These are phyloP conservation scores for Kwoniella heveanensis DNA, from an alignment of 768 basidiomycete genomes.

Conservation along the genomic window DNA sequence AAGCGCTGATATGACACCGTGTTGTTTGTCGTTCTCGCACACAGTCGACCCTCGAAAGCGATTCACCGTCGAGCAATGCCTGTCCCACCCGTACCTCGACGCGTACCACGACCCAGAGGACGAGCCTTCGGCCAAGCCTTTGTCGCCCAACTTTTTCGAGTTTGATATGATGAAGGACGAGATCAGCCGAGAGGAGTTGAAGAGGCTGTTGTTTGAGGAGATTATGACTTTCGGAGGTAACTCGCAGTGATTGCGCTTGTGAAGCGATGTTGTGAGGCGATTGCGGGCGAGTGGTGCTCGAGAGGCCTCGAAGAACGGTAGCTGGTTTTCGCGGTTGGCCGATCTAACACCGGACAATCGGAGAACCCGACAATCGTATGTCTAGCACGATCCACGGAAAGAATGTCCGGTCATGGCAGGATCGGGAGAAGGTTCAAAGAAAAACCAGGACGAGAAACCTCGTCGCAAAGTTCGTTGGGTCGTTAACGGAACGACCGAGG, in stretches of 20 bases:
- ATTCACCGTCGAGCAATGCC: slow-evolving; percentile 87
- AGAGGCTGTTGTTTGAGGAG: slow-evolving; percentile 74
- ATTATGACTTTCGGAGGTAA: slow-evolving; percentile 71
- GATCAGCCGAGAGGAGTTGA: slow-evolving; percentile 91
- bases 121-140: slow-evolving; percentile 92
- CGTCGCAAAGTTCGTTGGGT: too few species aligned
- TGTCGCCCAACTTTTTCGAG: slow-evolving; percentile 94
- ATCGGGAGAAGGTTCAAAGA: too few species aligned
- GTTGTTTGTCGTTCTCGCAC: not conserved
- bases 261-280: not conserved
- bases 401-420: too few species aligned
- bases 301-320: too few species aligned
- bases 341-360: too few species aligned
- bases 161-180: slow-evolving; percentile 97
- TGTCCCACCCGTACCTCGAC: slow-evolving; percentile 92
- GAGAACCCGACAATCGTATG: too few species aligned
- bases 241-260: not conserved
- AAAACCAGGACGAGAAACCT: too few species aligned
- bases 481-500: too few species aligned
- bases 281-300: too few species aligned
- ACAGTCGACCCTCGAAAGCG: slow-evolving; percentile 90
- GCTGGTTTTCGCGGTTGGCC: too few species aligned
- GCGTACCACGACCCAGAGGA: slow-evolving; percentile 97
- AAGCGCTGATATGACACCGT: not conserved
- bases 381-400: too few species aligned